Conservation (phyloP, 805 yeast genomes). For the Scheffersomyces lignosus region DNA sequence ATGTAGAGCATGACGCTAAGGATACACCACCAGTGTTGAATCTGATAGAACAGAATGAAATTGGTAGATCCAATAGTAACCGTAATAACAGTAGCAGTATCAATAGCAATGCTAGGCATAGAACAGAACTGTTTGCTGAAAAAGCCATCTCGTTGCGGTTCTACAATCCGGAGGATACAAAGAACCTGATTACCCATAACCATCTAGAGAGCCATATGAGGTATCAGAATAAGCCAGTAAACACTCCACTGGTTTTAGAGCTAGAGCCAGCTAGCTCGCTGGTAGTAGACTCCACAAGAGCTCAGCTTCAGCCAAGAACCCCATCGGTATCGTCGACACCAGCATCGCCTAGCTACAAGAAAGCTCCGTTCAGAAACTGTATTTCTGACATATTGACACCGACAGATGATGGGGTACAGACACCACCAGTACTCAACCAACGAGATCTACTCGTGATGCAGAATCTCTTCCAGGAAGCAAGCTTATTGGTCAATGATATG, state of each 20-base stretch:
- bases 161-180: not conserved
- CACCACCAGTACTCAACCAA: slow-evolving; percentile 6
- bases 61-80: too few species aligned
- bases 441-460: slow-evolving; percentile 8
- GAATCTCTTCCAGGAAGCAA: slow-evolving; percentile 34
- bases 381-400: slow-evolving; percentile 11
- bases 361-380: slow-evolving; percentile 9
- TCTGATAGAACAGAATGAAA: too few species aligned
- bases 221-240: too few species aligned
- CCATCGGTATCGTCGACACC: not conserved
- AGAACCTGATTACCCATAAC: too few species aligned
- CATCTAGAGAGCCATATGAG: too few species aligned
- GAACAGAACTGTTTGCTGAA: too few species aligned
- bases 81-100: too few species aligned
- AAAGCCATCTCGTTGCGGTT: not conserved
- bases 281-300: not conserved
- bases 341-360: not conserved
- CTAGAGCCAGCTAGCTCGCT: not conserved
- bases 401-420: slow-evolving; percentile 1
- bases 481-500: slow-evolving; percentile 33
- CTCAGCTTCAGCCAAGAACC: not conserved
- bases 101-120: too few species aligned
- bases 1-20: not conserved
- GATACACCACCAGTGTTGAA: not conserved
- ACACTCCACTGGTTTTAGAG: too few species aligned